These are phyloP conservation scores for Sicyos baderoa DNA, from an alignment of 306 rosid species.

Conservation along the genomic window DNA sequence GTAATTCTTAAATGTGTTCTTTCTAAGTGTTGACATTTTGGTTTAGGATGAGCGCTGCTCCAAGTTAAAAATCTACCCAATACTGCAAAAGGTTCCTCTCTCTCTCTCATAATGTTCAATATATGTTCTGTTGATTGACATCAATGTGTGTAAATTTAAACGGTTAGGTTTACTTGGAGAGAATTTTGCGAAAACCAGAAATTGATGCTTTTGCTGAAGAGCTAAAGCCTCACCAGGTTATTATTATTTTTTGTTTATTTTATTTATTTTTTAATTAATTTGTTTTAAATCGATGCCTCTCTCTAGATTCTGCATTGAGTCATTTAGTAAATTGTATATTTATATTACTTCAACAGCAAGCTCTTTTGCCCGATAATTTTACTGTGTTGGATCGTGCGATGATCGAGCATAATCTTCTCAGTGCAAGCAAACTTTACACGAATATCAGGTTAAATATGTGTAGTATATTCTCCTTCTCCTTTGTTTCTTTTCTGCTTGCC, in stretches of 20 bases:
- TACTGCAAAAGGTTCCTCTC: conserved; percentile 74
- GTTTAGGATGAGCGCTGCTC: conserved; percentile 93
- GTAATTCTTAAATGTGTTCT: conserved; percentile 10
- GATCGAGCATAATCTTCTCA: conserved; percentile 97
- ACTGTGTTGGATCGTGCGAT: conserved; percentile 94
- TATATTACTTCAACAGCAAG: conserved; percentile 66
- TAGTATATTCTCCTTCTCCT: conserved; percentile 10
- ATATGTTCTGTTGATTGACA: not conserved
- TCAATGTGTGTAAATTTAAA: not conserved
- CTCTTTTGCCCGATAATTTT: conserved; percentile 85
- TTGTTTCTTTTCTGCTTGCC: not conserved
- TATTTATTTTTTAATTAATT: too few relatives aligned
- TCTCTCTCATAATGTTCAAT: not conserved
- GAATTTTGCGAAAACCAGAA: conserved; percentile 93
- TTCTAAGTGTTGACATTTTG: conserved; percentile 27
- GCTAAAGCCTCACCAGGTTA: conserved; percentile 92
- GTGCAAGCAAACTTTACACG: conserved; percentile 97
- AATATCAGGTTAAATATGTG: conserved; percentile 65
- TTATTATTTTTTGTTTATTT: too few relatives aligned
- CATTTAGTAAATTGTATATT: not conserved
- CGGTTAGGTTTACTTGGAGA: conserved; percentile 85
- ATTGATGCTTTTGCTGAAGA: conserved; percentile 95
- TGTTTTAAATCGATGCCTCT: too few relatives aligned
- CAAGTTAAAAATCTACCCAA: conserved; percentile 86
- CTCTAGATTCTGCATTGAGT: not conserved